A percentile compares a stretch with the other conserved stretches of the same genome.
These are phyloP conservation scores for Leccinellum albellum DNA, from an alignment of 768 basidiomycete species.

Conservation along the genomic window DNA sequence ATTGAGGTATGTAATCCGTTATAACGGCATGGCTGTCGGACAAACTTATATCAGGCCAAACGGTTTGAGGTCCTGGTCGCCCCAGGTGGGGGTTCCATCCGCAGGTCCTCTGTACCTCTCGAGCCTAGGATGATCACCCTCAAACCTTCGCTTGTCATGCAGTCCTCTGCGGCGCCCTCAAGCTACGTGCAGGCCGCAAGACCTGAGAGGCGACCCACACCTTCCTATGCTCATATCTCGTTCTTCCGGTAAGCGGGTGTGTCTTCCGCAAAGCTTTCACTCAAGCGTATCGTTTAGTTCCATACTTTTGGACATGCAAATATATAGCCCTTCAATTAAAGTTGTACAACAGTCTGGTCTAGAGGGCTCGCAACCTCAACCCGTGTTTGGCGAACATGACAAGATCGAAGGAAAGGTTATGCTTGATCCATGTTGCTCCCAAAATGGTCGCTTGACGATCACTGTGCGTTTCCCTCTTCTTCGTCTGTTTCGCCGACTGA, in stretches of 20 bases:
- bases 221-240: constrained; percentile 43
- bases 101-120: neutral
- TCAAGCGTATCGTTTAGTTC: constrained; percentile 36
- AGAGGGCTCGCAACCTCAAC: constrained; percentile 25
- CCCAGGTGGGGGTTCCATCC: neutral
- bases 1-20: constrained; percentile 10
- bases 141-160: constrained; percentile 19
- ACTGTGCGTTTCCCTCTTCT: constrained; percentile 37
- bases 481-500: constrained; percentile 1
- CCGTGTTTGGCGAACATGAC: constrained; percentile 62
- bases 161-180: constrained; percentile 22
- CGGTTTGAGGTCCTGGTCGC: neutral
- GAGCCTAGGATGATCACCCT: constrained; percentile 16
- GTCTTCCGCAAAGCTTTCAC: neutral
- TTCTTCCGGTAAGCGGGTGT: constrained; percentile 42
- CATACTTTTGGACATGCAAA: constrained; percentile 53
- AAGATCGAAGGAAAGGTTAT: constrained; percentile 56
- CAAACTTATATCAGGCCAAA: constrained; percentile 17
- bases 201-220: constrained; percentile 11
- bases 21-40: constrained; percentile 23
- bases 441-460: constrained; percentile 54
- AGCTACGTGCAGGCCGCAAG: constrained; percentile 33
- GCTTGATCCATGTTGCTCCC: constrained; percentile 49
- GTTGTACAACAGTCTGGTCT: constrained; percentile 32
- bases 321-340: constrained; percentile 61